A percentile compares a stretch with the other conserved stretches of the same genome.
Evolutionary conservation across 2,329 filamentous ascomycete genomes (phyloP).

Genomic region (Ophiostoma ulmi): DNA sequence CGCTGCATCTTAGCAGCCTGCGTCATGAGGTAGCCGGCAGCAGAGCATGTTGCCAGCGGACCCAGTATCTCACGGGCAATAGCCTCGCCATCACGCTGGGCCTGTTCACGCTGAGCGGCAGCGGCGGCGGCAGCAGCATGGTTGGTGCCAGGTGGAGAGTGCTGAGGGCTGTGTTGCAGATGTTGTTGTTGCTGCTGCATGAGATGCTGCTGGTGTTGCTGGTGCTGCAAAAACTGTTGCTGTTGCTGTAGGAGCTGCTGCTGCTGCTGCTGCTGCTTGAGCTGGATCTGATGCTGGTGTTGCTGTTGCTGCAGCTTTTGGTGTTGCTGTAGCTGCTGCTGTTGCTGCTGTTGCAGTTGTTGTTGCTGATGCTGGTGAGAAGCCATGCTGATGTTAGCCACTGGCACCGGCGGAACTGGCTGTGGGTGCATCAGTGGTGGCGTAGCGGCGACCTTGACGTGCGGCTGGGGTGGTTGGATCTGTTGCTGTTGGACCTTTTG

Average conservation of each 20-base stretch:
- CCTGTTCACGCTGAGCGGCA: conserved; percentile 19
- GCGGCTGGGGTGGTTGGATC: conserved; percentile 3
- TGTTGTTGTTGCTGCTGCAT: conserved; percentile 9
- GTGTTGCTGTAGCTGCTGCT: background rate
- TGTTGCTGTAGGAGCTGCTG: conserved; percentile 4
- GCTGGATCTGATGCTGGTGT: background rate
- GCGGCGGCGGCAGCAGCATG: background rate
- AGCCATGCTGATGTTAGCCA: background rate
- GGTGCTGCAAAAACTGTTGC: background rate
- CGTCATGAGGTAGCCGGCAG: conserved; percentile 63
- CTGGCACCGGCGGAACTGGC: background rate
- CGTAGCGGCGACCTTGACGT: background rate
- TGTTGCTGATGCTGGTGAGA: conserved; percentile 18
- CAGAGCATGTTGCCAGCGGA: conserved; percentile 55
- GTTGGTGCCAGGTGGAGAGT: background rate
- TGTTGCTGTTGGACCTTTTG: conserved; percentile 1
- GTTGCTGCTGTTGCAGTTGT: conserved; percentile 11
- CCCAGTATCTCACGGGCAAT: conserved; percentile 38
- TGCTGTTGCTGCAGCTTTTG: background rate
- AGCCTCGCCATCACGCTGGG: conserved; percentile 26
- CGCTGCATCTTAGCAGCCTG: conserved; percentile 63
- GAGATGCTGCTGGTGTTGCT: background rate
- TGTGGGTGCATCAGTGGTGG: conserved; percentile 13
- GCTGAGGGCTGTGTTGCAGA: conserved; percentile 14
- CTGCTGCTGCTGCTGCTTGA: conserved; percentile 19